Evolutionary conservation across 306 rosid species (phyloP).

Genomic region (Begonia peltatifolia): DNA sequence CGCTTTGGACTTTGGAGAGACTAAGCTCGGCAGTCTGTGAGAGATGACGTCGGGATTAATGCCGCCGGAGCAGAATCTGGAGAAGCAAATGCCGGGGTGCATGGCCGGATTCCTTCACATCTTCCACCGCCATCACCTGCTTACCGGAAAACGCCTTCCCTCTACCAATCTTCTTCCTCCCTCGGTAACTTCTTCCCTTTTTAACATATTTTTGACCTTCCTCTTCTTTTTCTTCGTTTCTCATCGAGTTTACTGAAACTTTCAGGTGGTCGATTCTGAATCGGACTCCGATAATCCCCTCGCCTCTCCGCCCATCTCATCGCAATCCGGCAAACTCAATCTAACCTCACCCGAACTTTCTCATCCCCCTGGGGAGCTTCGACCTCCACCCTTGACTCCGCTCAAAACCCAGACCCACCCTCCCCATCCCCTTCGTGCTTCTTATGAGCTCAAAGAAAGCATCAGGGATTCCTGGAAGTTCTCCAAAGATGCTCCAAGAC

Average conservation of each 20-base stretch:
- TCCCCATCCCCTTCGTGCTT: slow-evolving; percentile 40
- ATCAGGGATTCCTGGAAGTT: slow-evolving; percentile 79
- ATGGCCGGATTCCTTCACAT: slow-evolving; percentile 91
- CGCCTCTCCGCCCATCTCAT: slow-evolving; percentile 16
- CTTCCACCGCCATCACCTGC: slow-evolving; percentile 75
- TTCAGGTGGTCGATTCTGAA: slow-evolving; percentile 20
- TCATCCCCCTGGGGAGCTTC: slow-evolving; percentile 42
- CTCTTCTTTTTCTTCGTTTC: background rate
- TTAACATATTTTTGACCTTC: background rate
- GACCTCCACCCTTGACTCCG: slow-evolving; percentile 11
- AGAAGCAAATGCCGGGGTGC: slow-evolving; percentile 87
- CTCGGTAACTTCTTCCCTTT: slow-evolving; percentile 17
- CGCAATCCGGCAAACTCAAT: slow-evolving; percentile 18
- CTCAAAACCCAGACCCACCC: slow-evolving; percentile 11
- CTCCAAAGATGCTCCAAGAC: slow-evolving; percentile 77
- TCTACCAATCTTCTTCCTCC: slow-evolving; percentile 56
- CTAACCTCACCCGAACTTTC: slow-evolving; percentile 6
- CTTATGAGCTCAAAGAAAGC: slow-evolving; percentile 62
- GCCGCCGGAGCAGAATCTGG: slow-evolving; percentile 50
- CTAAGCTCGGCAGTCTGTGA: too few relatives aligned
- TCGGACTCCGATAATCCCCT: slow-evolving; percentile 20
- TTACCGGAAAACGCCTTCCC: slow-evolving; percentile 54
- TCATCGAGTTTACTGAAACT: background rate
- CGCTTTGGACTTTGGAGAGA: too few relatives aligned
- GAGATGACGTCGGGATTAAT: slow-evolving; percentile 41